phyloP scores from a whole-genome alignment of 1,284 basidiomycete genomes.

The Naganishia albida region DNA sequence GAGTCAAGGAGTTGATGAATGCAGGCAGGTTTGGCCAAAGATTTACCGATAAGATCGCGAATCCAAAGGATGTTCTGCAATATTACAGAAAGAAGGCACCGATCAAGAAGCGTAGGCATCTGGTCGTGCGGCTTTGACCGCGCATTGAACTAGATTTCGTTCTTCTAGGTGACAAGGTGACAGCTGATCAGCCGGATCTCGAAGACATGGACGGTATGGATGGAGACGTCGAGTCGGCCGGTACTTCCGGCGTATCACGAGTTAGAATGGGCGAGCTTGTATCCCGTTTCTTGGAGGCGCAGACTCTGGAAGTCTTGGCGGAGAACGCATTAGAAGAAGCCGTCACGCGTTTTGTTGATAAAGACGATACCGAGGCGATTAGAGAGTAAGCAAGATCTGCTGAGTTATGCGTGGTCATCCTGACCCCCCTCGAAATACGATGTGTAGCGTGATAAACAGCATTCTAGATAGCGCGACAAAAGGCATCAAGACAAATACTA shows the following conservation, averaged over 20 bases:
- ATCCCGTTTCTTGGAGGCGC: constrained; percentile 80
- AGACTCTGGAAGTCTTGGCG: constrained; percentile 82
- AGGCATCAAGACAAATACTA: constrained; percentile 39
- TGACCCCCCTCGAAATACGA: too few relatives aligned
- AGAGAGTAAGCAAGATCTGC: constrained; percentile 60
- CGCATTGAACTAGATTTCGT: neutral
- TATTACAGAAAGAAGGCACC: constrained; percentile 81
- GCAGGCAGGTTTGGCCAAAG: constrained; percentile 96
- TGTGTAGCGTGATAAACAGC: constrained; percentile 66
- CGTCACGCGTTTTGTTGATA: constrained; percentile 89
- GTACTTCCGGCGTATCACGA: constrained; percentile 49
- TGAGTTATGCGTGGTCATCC: neutral
- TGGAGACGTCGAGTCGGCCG: constrained; percentile 68
- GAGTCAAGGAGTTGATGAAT: constrained; percentile 85
- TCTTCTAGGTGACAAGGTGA: constrained; percentile 44
- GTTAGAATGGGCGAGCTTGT: constrained; percentile 64
- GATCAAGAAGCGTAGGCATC: constrained; percentile 49
- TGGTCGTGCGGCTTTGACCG: neutral
- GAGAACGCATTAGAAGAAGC: constrained; percentile 86
- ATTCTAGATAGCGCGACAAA: constrained; percentile 63
- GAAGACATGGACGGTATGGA: constrained; percentile 65
- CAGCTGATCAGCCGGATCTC: constrained; percentile 43
- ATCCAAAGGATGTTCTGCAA: constrained; percentile 87
- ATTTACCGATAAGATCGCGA: constrained; percentile 86
- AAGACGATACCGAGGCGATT: constrained; percentile 90